phyloP scores from a whole-genome alignment of 2,329 filamentous ascomycete genomes.

The Hypomyces perniciosus region DNA sequence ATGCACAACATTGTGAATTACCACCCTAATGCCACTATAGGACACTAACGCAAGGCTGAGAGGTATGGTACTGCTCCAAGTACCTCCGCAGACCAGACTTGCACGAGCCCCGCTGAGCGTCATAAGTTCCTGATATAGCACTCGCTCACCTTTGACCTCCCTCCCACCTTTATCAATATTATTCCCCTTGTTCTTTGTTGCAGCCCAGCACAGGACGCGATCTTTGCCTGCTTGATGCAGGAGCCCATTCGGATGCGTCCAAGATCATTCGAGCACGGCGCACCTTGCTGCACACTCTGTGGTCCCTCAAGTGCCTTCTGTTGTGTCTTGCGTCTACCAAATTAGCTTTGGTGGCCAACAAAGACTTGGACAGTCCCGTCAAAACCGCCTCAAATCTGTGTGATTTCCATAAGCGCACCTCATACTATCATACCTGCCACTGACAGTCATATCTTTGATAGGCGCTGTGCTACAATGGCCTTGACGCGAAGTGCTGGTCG shows the following conservation, averaged over 20 bases:
- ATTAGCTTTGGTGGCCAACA: too few species aligned
- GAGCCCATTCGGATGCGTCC: too few species aligned
- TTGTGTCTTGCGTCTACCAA: too few species aligned
- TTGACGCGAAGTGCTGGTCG: slow-evolving; percentile 22
- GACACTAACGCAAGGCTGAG: slow-evolving; percentile 10
- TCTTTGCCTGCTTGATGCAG: too few species aligned
- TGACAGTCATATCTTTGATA: not conserved
- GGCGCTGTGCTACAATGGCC: slow-evolving; percentile 19
- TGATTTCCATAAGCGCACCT: not conserved
- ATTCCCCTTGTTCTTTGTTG: not conserved
- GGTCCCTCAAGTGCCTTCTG: too few species aligned
- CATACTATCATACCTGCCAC: not conserved
- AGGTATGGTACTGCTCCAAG: not conserved
- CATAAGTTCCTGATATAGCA: not conserved
- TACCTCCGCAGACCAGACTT: not conserved
- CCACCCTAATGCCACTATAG: not conserved
- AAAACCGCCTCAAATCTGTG: too few species aligned
- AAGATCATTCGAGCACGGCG: too few species aligned
- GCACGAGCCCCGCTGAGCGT: not conserved
- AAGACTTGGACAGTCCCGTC: too few species aligned
- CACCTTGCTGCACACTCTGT: too few species aligned
- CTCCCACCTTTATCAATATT: not conserved
- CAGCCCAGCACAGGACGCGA: too few species aligned
- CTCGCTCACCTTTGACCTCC: not conserved
- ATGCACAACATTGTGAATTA: not conserved